Percentiles rank a stretch among this genome's conserved stretches.
These are phyloP conservation scores for Crucibulum laeve DNA, from an alignment of 768 basidiomycete genomes.

Conservation along the genomic window DNA sequence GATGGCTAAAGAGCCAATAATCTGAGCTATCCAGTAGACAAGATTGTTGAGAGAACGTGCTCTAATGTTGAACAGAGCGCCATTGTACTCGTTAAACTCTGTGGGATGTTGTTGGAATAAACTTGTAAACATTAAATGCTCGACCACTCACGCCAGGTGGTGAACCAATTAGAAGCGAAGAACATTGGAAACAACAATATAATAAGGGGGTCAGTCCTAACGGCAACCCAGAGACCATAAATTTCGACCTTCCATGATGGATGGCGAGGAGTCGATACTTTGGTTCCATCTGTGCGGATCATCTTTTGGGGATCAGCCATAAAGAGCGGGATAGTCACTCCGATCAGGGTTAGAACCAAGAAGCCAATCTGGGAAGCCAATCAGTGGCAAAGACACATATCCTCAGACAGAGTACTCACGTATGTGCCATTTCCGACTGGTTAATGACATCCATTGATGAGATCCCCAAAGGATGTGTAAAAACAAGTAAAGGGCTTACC, in stretches of 20 bases:
- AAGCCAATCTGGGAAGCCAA: slow-evolving; percentile 56
- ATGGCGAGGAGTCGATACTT: slow-evolving; percentile 55
- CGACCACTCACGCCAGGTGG: slow-evolving; percentile 66
- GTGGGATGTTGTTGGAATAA: slow-evolving; percentile 1
- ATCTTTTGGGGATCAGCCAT: slow-evolving; percentile 74
- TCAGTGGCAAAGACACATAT: not conserved
- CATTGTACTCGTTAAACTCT: slow-evolving; percentile 82
- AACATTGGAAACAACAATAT: slow-evolving; percentile 83
- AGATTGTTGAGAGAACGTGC: slow-evolving; percentile 73
- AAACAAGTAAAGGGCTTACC: not conserved
- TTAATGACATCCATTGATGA: not conserved
- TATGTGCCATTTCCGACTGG: slow-evolving; percentile 72
- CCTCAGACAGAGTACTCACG: slow-evolving; percentile 32
- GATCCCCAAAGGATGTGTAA: not conserved
- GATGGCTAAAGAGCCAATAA: slow-evolving; percentile 68
- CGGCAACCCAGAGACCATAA: slow-evolving; percentile 60
- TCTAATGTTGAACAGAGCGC: slow-evolving; percentile 76
- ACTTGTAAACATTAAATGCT: not conserved
- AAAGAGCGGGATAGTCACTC: slow-evolving; percentile 60
- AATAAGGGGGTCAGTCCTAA: slow-evolving; percentile 69
- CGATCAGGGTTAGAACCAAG: slow-evolving; percentile 66
- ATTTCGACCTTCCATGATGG: slow-evolving; percentile 82
- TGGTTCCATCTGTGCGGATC: slow-evolving; percentile 72
- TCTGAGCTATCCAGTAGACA: slow-evolving; percentile 78
- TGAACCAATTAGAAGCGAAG: slow-evolving; percentile 81